Conservation (phyloP, 2,329 filamentous ascomycete species). For the Phyllachora maydis region DNA sequence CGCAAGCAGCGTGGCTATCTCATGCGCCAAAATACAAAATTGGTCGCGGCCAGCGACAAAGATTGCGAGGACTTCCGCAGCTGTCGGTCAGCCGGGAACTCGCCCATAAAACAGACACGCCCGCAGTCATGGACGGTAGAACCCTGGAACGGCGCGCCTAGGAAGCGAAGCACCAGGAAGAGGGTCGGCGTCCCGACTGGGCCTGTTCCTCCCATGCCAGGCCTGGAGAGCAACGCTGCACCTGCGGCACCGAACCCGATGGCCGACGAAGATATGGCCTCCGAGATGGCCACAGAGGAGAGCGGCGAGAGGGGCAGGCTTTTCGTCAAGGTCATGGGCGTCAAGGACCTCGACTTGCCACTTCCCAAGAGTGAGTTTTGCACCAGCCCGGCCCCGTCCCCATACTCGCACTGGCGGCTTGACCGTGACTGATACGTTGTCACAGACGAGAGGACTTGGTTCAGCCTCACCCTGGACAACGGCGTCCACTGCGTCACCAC, state of each 20-base stretch:
- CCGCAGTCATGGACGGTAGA: constrained; percentile 92
- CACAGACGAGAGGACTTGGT: constrained; percentile 73
- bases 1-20: constrained; percentile 83
- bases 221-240: constrained; percentile 69
- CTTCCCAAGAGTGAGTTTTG: constrained; percentile 62
- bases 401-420: constrained; percentile 5
- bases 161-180: constrained; percentile 45
- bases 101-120: constrained; percentile 54
- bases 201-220: constrained; percentile 63
- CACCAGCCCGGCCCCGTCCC: no score
- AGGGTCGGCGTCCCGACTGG: constrained; percentile 31
- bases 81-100: constrained; percentile 42
- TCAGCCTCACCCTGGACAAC: constrained; percentile 94
- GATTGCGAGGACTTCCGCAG: constrained; percentile 35
- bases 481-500: constrained; percentile 96
- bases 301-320: constrained; percentile 73
- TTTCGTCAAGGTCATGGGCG: constrained; percentile 96
- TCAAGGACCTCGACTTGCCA: constrained; percentile 86
- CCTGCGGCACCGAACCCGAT: constrained; percentile 42
- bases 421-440: no score
- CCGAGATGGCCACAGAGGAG: constrained; percentile 44
- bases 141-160: constrained; percentile 74
- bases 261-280: constrained; percentile 43
- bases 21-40: constrained; percentile 96
- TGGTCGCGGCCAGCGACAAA: constrained; percentile 80